Base-by-base conservation (phyloP, 371 early-diverging fungal genomes). In the Saksenaea oblongispora region DNA sequence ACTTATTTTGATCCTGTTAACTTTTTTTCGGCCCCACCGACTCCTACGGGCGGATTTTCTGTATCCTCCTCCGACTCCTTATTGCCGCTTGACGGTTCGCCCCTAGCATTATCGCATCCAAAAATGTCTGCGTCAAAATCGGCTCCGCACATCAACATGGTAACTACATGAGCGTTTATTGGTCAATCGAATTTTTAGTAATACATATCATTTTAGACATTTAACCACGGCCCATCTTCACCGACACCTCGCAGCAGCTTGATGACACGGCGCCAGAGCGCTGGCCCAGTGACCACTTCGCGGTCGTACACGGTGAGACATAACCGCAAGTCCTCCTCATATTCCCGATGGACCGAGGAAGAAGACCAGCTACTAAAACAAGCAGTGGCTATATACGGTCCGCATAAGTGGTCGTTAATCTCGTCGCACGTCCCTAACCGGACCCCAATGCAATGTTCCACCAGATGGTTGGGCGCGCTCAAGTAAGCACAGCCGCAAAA, bases 361-460 rank as follows among this genome's bases (percentile, higher is more conserved):
- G 83, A 83, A 63, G 83, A 83, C 59, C 75, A 74, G 27, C 36
- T 76, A 24, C 54, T 83, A 8, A 69, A 73, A 24, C 76, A 76
- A 51, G 83, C 80, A 14, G 83, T 82, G 26, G 69, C 69, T 5
- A 31, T 80, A 4, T 77, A 84, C 59, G 83, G 83, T 0, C 78
- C 83, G 10, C 82, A 81, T 65, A 83, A 86, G 67, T 90, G 91
- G 91, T 80, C 84, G 5, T 63, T 80, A 41, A 81, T 90, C 53
- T 86, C 89, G n/a, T 70, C 85, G 8, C 79, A 79, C 59, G 80
- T 90, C 5, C 87, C 88, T 0, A 80, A 82, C 62, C 70, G 88
- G 34, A 89, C 87, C 3, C 85, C 91, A 1, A 82, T 86, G 79
- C 87, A 89, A 72, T 90, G 91, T 65, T 83, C 84, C 10, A 85